Evolutionary conservation across 306 rosid species (phyloP), one percentile per base, ranked within the genome.

Genomic region (Trifolium fragiferum): DNA sequence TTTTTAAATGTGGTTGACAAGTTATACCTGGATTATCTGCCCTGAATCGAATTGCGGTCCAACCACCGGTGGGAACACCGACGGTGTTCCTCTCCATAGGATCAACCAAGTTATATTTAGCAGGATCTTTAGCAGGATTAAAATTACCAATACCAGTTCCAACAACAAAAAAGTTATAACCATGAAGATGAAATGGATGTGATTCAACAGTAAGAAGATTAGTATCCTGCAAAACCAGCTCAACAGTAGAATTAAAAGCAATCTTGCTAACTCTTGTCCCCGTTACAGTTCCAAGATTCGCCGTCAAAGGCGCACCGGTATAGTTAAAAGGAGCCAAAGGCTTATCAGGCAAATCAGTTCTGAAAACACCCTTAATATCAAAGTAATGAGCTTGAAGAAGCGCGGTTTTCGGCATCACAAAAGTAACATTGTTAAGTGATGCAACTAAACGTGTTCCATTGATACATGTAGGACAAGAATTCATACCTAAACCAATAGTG

Each of bases 31-130:
- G 98, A 81, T 92, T 92, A 87, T 92, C 90, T 19, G 98, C 98
- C 67, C 79, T 79, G 71, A 87, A 90, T 18, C 98, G 89, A 81
- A 92, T 85, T 10, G 96, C 92, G 0, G 92, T 88, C 98, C 98
- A 92, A 44, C 98, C 98, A 47, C 98, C 96, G 0, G 93, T 92
- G 40, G 98, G 98, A 76, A 92, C 92, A n/a, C 90, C 93, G 43
- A 85, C 82, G 0, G 96, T 92, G 51, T 92, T 92, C 80, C 98
- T 92, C 76, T 92, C 98, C 55, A 92, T 41, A 38, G 98, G 98
- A 86, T 92, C 96, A 0, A 90, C 87, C 85, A 92, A 84, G 76
- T 92, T 90, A 71, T 79, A 90, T 3, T 87, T 85, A 13, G 86
- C 82, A 0, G 93, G 97, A 69, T 92, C 96, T 69, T 88, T 92